phyloP scores from a whole-genome alignment of 176 grass and related monocot genomes.

The Oropetium thomaeum region DNA sequence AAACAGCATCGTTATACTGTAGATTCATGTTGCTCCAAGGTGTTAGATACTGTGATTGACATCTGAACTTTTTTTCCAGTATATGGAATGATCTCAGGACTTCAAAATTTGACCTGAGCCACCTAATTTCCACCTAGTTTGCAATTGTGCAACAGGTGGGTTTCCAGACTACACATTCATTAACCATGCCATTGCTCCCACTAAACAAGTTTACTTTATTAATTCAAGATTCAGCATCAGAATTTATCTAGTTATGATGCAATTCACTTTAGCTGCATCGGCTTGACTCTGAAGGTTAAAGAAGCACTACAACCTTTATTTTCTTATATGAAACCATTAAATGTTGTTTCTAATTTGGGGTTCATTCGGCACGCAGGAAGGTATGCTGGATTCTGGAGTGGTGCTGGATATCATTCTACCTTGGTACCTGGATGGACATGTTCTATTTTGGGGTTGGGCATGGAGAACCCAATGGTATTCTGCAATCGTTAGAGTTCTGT shows the following conservation, averaged over 20 bases:
- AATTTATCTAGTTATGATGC: neutral
- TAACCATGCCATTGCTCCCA: neutral
- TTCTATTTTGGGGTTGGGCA: neutral
- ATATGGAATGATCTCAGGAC: neutral
- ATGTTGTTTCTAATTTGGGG: conserved; percentile 14
- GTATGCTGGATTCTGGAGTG: conserved; percentile 28
- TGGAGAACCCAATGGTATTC: conserved; percentile 20
- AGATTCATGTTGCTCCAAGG: neutral
- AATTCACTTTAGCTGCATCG: neutral
- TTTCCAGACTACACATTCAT: conserved; percentile 5
- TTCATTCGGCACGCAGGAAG: conserved; percentile 25
- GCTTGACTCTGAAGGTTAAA: neutral
- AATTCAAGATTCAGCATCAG: neutral
- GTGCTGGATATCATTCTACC: conserved; percentile 12
- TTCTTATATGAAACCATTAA: conserved; percentile 26
- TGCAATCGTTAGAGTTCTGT: conserved; percentile 25
- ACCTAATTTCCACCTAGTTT: neutral
- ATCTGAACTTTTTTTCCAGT: neutral
- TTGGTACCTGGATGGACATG: neutral
- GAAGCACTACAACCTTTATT: neutral
- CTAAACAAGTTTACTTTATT: neutral
- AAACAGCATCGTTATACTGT: neutral
- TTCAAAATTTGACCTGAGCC: neutral
- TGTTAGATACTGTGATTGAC: conserved; percentile 12
- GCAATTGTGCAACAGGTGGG: neutral